Conservation (phyloP, 805 yeast genomes). For the Candida odintsovae region DNA sequence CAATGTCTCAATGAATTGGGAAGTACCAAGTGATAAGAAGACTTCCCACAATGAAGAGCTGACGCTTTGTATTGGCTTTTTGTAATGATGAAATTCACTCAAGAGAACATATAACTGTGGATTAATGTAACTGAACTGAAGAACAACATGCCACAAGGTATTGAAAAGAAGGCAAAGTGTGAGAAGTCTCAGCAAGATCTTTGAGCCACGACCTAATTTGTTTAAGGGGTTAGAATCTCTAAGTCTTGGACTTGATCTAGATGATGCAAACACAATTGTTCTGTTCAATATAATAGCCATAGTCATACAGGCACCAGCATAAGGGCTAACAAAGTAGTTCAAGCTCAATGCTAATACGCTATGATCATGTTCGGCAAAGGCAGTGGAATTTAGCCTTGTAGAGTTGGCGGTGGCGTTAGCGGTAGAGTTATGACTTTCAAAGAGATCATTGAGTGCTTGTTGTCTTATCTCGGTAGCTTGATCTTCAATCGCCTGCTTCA, state of each 20-base stretch:
- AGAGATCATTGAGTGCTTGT: not conserved
- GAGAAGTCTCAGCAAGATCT: constrained; percentile 31
- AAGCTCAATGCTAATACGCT: constrained; percentile 10
- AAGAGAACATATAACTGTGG: not conserved
- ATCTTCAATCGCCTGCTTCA: not conserved
- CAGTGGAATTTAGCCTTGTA: not conserved
- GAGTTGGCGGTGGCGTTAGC: not conserved
- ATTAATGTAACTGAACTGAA: not conserved
- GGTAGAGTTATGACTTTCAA: not conserved
- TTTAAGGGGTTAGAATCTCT: constrained; percentile 24
- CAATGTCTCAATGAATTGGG: constrained; percentile 63
- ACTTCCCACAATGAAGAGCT: constrained; percentile 50
- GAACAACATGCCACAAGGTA: not conserved
- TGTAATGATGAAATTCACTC: constrained; percentile 3
- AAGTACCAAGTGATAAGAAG: constrained; percentile 53
- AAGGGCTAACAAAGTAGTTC: constrained; percentile 43
- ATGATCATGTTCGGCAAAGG: not conserved
- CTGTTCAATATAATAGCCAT: constrained; percentile 56
- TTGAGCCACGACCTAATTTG: constrained; percentile 15
- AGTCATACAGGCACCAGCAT: constrained; percentile 47
- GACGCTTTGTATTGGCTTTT: constrained; percentile 17
- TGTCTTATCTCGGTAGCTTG: not conserved
- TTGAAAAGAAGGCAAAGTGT: constrained; percentile 11
- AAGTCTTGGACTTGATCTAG: constrained; percentile 24
- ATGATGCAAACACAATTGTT: constrained; percentile 51